These are phyloP conservation scores for Edaphochlamys debaryana DNA, from an alignment of 139 green algal species.

Conservation along the genomic window DNA sequence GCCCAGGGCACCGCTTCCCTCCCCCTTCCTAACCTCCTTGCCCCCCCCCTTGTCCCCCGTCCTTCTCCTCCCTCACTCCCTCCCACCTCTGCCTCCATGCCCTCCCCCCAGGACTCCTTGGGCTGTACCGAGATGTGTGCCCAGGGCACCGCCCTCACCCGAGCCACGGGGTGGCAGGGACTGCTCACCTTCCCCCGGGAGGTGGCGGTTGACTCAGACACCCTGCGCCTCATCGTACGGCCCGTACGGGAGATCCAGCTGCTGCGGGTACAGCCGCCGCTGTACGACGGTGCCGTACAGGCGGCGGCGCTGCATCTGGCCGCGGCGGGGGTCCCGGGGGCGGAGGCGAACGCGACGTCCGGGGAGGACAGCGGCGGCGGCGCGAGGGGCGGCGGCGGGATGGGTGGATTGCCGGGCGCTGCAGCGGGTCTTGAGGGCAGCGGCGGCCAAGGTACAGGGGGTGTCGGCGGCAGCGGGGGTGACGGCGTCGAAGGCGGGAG, in stretches of 20 bases:
- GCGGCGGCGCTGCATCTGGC: neutral
- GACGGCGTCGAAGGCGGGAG: too few relatives aligned
- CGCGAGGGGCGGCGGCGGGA: too few relatives aligned
- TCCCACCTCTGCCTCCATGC: too few relatives aligned
- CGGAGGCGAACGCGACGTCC: too few relatives aligned
- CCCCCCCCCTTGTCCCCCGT: neutral
- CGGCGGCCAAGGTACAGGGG: too few relatives aligned
- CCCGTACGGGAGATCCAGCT: conserved; percentile 20
- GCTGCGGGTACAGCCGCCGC: neutral
- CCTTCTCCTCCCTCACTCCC: neutral
- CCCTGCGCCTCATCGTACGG: neutral
- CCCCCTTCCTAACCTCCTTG: too few relatives aligned
- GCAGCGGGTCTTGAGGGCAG: too few relatives aligned
- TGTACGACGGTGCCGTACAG: conserved; percentile 2
- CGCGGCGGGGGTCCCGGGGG: neutral
- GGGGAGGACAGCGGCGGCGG: neutral
- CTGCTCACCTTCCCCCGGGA: conserved; percentile 22
- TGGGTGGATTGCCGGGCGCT: too few relatives aligned
- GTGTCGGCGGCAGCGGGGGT: too few relatives aligned
- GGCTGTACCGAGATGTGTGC: conserved; percentile 57
- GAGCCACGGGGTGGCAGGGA: conserved; percentile 49
- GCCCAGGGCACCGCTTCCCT: too few relatives aligned
- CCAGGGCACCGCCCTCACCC: conserved; percentile 45
- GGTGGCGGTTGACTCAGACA: conserved; percentile 3
- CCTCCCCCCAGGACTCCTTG: conserved; percentile 40